Base-by-base conservation (phyloP, 1,139 yeast species). In the Taphrina flavorubra region DNA sequence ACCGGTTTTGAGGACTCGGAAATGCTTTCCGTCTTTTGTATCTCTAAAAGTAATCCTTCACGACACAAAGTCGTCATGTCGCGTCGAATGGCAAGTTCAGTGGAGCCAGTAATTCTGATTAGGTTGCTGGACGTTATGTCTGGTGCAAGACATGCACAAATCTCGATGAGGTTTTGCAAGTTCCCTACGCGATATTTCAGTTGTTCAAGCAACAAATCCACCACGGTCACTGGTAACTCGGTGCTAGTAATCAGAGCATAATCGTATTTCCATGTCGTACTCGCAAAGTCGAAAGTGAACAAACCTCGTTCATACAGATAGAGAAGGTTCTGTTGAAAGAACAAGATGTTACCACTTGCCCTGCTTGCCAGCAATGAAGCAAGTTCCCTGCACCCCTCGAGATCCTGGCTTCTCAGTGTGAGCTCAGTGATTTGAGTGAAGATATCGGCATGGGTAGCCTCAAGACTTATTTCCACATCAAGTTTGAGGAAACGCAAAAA, bases 91-190 rank as follows among this genome's bases (percentile, higher is more conserved):
- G 20, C 14, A 10, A 53, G 42, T 18, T 53, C 58, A 4, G 58
- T n/a, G 34, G 8, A 16, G 20, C 25, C 58, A 31, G 20, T 53
- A 1, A 53, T 20, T 13, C 14, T 1, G 31, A 56, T 36, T 14
- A 56, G 31, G 6, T 40, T 34, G 13, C 44, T 16, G n/a, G 49
- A 11, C 7, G 36, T 20, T 10, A 40, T 56, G 36, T 20, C 47
- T 6, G 60, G 60, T 40, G 60, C 60, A 10, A 56, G 49, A 40
- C 60, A 56, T 10, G 60, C 60, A 20, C 60, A 56, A 40, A 18
- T 39, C 13, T 39, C 31, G 16, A 56, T 20, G 34, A 40, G 31
- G 1, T 18, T 37, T 18, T 20, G 60, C 36, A 40, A n/a, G 5
- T n/a, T 39, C 2, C 20, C 31, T 6, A 25, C 60, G 4, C 36